phyloP scores from a whole-genome alignment of 257 asterid genomes.

The Anisodus acutangulus region DNA sequence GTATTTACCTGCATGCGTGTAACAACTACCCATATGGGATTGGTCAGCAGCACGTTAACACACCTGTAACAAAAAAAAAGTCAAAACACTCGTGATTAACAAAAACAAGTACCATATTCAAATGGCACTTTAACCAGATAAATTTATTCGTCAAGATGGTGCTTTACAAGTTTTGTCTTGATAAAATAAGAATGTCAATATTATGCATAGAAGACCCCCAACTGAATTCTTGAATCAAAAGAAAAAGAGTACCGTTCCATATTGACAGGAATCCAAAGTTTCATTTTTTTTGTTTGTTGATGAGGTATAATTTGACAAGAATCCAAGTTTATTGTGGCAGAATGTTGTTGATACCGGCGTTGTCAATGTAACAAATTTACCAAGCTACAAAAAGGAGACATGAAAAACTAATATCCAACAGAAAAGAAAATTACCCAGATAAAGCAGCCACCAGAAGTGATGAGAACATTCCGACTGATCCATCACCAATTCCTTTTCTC shows the following conservation, averaged over 20 bases:
- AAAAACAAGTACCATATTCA: slow-evolving; percentile 5
- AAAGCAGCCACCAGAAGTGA: slow-evolving; percentile 90
- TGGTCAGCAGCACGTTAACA: slow-evolving; percentile 90
- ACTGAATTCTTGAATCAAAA: neutral
- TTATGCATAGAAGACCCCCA: neutral
- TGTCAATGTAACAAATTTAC: neutral
- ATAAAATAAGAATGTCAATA: neutral
- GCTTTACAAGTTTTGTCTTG: slow-evolving; percentile 16
- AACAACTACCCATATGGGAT: slow-evolving; percentile 97
- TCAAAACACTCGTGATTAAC: neutral
- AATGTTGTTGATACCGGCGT: neutral
- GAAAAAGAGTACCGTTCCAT: neutral
- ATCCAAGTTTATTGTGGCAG: neutral
- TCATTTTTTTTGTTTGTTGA: neutral
- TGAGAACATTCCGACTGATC: slow-evolving; percentile 93
- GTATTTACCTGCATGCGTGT: slow-evolving; percentile 91
- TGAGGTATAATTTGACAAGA: neutral
- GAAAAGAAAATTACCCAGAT: slow-evolving; percentile 68
- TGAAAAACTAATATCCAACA: neutral
- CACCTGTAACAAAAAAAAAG: slow-evolving; percentile 58
- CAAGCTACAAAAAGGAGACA: slow-evolving; percentile 11
- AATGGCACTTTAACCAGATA: slow-evolving; percentile 7
- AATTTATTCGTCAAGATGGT: neutral
- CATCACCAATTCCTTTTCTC: slow-evolving; percentile 83
- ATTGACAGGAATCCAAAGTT: neutral